Evolutionary conservation across 257 asterid genomes (phyloP), one percentile per base, ranked within the genome.

Genomic region (Petunia secreta): DNA sequence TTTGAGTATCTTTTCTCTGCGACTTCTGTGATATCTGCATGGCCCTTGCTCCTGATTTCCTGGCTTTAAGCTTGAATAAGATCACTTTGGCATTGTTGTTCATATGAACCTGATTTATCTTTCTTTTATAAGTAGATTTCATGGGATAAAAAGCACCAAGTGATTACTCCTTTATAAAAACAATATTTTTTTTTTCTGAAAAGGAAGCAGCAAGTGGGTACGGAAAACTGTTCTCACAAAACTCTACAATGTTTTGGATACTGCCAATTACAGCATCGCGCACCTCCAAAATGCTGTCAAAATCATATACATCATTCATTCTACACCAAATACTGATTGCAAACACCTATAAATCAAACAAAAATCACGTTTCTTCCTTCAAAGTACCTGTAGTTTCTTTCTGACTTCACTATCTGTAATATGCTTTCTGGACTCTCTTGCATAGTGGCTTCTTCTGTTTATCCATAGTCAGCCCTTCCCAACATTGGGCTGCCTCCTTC

Each of bases 231-330:
- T 25, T 25, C 76, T 16, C 40, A 68, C 16, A n/a, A 48, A 34
- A 15, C 43, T 48, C n/a, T 71, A 71, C 58, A 71, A 34, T 1
- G 11, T 8, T 50, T 34, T 71, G 59, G 16, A 52, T 71, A 60
- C 41, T 5, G 60, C 60, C 57, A 48, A 59, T 71, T 71, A 71
- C 41, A 10, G 77, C 58, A 71, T 48, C 60, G 25, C 25, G 59
- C 60, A 71, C 36, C 54, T 71, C 41, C n/a, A 69, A 25, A 15
- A 52, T 71, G 77, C 60, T 48, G 25, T 71, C 44, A 71, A 50
- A 71, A 50, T 71, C 62, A 13, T 71, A 34, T 50, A 50, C 34
- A 34, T 50, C 77, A 50, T 71, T 71, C 13, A 50, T 52, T 50
- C 62, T 71, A 71, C 77, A 50, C 5, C 3, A 48, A 71, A 50